Percentiles rank a stretch among this genome's conserved stretches.
Evolutionary conservation across 2,329 filamentous ascomycete genomes (phyloP).

Genomic region (Apiospora marii): DNA sequence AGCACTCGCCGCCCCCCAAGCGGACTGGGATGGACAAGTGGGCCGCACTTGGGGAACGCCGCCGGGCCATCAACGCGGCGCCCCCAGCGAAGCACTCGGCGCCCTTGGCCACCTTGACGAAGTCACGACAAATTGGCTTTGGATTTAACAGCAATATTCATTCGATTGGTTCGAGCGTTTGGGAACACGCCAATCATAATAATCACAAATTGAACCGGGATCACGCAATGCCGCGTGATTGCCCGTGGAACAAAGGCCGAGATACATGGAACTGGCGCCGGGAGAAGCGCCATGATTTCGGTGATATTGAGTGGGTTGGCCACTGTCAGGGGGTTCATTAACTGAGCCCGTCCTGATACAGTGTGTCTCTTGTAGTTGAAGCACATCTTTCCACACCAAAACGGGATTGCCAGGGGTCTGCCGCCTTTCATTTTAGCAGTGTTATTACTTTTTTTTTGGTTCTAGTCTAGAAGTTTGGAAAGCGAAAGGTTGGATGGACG

Average conservation of each 20-base stretch:
- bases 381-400: slow-evolving; percentile 45
- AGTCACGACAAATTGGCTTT: slow-evolving; percentile 52
- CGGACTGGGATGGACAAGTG: slow-evolving; percentile 79
- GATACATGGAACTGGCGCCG: slow-evolving; percentile 67
- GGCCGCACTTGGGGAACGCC: slow-evolving; percentile 84
- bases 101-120: slow-evolving; percentile 45
- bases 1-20: slow-evolving; percentile 74
- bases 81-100: slow-evolving; percentile 57
- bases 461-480: slow-evolving; percentile 30
- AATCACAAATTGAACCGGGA: slow-evolving; percentile 53
- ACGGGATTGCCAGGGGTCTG: slow-evolving; percentile 38
- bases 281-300: slow-evolving; percentile 71
- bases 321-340: slow-evolving; percentile 75
- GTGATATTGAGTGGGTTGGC: slow-evolving; percentile 93
- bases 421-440: slow-evolving; percentile 38
- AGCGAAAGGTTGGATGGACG: slow-evolving; percentile 20
- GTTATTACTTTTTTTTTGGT: slow-evolving; percentile 41
- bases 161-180: slow-evolving; percentile 49
- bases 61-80: slow-evolving; percentile 69
- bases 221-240: slow-evolving; percentile 53
- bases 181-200: slow-evolving; percentile 51
- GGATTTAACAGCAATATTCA: slow-evolving; percentile 45
- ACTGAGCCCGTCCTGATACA: slow-evolving; percentile 35
- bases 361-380: slow-evolving; percentile 68
- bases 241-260: slow-evolving; percentile 65